phyloP scores from a whole-genome alignment of 2,329 filamentous ascomycete species.

The Colletotrichum sp. region DNA sequence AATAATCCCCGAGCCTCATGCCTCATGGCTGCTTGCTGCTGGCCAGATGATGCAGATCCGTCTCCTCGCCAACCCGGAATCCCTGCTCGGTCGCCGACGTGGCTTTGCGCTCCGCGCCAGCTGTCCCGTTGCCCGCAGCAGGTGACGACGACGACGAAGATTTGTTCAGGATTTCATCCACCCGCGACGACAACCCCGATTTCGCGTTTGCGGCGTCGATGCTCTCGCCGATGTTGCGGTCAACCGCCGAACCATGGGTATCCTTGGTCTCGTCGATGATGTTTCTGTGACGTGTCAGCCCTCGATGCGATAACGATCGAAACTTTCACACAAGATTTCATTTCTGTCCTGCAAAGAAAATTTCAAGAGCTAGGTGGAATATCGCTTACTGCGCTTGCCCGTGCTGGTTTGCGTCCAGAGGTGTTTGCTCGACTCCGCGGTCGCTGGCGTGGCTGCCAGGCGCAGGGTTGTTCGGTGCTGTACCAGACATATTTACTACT shows the following conservation, averaged over 20 bases:
- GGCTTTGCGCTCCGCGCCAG: not conserved
- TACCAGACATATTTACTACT: conserved; percentile 1
- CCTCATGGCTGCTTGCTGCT: conserved; percentile 14
- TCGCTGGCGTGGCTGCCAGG: conserved; percentile 4
- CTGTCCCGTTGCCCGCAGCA: not conserved
- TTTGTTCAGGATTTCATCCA: conserved; percentile 10
- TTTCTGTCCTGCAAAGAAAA: not conserved
- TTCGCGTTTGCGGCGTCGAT: not conserved
- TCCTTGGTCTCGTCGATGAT: conserved; percentile 19
- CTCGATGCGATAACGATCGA: not conserved
- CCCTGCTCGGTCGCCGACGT: not conserved
- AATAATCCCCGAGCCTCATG: not conserved
- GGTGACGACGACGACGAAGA: not conserved
- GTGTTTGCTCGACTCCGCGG: conserved; percentile 3
- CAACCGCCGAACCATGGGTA: not conserved
- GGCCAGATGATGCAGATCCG: conserved; percentile 5
- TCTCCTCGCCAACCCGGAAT: conserved; percentile 1
- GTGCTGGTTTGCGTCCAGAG: conserved; percentile 3
- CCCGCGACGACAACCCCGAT: not conserved
- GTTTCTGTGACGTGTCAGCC: not conserved
- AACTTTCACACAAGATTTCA: not conserved
- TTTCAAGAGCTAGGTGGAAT: not conserved
- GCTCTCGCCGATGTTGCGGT: conserved; percentile 8
- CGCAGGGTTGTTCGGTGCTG: conserved; percentile 4
- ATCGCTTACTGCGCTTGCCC: conserved; percentile 9